Conservation (phyloP, 106 monocot species). For the Platanthera guangdongensis region DNA sequence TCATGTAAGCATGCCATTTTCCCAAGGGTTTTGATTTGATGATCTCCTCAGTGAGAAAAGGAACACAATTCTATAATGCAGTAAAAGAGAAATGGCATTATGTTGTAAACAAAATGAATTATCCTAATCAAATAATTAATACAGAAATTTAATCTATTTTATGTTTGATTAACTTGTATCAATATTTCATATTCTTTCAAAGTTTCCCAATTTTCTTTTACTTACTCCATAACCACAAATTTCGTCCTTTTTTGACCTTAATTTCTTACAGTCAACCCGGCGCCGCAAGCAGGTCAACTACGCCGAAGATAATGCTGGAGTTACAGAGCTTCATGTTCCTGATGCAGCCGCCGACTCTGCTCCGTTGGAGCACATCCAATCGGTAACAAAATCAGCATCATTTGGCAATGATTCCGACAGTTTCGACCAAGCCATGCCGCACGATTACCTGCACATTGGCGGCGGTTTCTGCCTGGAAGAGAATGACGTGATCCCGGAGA, state of each 20-base stretch:
- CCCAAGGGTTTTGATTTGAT: too few relatives aligned
- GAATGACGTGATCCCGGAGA: background rate
- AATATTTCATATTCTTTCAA: background rate
- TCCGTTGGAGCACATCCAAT: constrained; percentile 10
- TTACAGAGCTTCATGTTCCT: background rate
- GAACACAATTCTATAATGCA: too few relatives aligned
- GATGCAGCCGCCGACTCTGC: background rate
- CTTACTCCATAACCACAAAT: background rate
- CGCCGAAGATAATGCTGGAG: constrained; percentile 31
- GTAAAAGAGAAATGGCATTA: too few relatives aligned
- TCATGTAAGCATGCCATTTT: too few relatives aligned
- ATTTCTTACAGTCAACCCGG: constrained; percentile 31
- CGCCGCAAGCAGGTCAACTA: constrained; percentile 42
- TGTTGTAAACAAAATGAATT: too few relatives aligned
- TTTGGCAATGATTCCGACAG: background rate
- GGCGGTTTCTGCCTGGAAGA: background rate
- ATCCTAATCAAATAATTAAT: too few relatives aligned
- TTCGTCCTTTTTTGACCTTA: background rate
- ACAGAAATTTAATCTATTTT: background rate
- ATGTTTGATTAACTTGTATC: background rate
- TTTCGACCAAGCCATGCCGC: background rate
- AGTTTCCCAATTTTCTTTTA: background rate
- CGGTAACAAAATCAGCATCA: background rate
- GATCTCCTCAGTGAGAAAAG: too few relatives aligned
- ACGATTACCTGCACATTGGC: background rate